These are phyloP conservation scores for Verruconis gallopava DNA, from an alignment of 2,329 filamentous ascomycete genomes.

Conservation along the genomic window DNA sequence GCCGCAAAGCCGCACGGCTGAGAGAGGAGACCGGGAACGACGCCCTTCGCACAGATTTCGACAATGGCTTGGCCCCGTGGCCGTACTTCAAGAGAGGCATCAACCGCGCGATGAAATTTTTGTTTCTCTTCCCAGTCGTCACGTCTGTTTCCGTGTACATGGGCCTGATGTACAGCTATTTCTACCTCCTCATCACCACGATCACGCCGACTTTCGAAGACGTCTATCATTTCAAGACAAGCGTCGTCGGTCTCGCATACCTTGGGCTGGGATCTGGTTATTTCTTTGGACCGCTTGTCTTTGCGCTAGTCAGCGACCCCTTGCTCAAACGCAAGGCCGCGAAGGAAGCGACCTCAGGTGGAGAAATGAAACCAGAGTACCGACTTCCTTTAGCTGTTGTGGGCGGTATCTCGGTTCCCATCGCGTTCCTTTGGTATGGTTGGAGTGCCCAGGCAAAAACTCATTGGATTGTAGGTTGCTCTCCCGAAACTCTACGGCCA, in stretches of 20 bases:
- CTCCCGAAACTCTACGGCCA: too few relatives aligned
- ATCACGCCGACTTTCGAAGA: constrained; percentile 29
- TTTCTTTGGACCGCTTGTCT: constrained; percentile 17
- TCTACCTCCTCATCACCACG: constrained; percentile 34
- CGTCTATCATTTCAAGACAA: constrained; percentile 27
- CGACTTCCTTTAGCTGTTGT: constrained; percentile 47
- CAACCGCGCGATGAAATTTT: constrained; percentile 26
- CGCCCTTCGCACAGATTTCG: constrained; percentile 27
- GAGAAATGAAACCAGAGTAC: constrained; percentile 39
- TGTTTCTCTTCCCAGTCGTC: constrained; percentile 23
- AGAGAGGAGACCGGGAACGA: constrained; percentile 39
- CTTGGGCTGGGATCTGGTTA: constrained; percentile 29
- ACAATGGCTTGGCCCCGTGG: constrained; percentile 21
- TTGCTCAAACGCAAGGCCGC: not conserved
- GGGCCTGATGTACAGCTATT: constrained; percentile 22
- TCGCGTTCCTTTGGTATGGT: constrained; percentile 44
- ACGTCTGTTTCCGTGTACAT: constrained; percentile 23
- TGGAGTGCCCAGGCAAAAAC: constrained; percentile 38
- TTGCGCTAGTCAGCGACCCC: constrained; percentile 3
- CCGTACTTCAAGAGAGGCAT: constrained; percentile 33
- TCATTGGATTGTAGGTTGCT: constrained; percentile 44
- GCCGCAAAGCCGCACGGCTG: constrained; percentile 34
- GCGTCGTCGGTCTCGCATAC: constrained; percentile 28
- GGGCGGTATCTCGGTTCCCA: constrained; percentile 38
- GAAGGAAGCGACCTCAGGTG: constrained; percentile 4